These are phyloP conservation scores for Pholiota microspora DNA, from an alignment of 768 basidiomycete species.

Conservation along the genomic window DNA sequence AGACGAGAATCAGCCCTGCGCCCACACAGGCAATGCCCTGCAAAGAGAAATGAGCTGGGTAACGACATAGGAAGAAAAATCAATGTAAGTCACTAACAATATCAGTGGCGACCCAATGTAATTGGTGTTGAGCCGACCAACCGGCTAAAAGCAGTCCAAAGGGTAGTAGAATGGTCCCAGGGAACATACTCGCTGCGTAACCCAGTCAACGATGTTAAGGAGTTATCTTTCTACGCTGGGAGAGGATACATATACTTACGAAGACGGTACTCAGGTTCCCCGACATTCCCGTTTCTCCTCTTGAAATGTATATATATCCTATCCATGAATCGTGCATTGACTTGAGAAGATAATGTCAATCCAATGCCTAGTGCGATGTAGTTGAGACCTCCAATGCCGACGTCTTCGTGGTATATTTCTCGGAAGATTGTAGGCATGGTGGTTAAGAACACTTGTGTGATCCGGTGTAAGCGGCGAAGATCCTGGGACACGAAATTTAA, in stretches of 20 bases:
- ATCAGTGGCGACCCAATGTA: slow-evolving; percentile 73
- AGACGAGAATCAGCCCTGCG: slow-evolving; percentile 54
- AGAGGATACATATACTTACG: slow-evolving; percentile 29
- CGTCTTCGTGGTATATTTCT: slow-evolving; percentile 47
- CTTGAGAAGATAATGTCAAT: slow-evolving; percentile 46
- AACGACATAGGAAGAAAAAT: neutral
- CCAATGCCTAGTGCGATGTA: slow-evolving; percentile 75
- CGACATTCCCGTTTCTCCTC: slow-evolving; percentile 43
- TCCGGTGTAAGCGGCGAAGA: neutral
- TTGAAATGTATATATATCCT: slow-evolving; percentile 48
- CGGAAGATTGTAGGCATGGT: slow-evolving; percentile 61
- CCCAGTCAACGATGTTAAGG: neutral
- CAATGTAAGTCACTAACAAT: slow-evolving; percentile 42
- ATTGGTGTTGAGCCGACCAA: slow-evolving; percentile 57
- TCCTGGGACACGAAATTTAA: neutral
- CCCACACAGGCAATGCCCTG: slow-evolving; percentile 61
- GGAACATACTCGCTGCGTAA: slow-evolving; percentile 52
- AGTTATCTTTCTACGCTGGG: neutral
- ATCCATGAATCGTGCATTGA: slow-evolving; percentile 59
- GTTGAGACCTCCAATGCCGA: slow-evolving; percentile 63
- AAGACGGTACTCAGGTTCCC: slow-evolving; percentile 49
- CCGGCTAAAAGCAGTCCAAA: slow-evolving; percentile 67
- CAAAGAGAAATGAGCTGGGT: neutral
- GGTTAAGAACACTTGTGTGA: slow-evolving; percentile 59
- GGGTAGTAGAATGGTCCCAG: slow-evolving; percentile 59